Percentiles rank a stretch among this genome's conserved stretches.
These are phyloP conservation scores for Retiboletus flavoniger DNA, from an alignment of 1,284 basidiomycete genomes.

Conservation along the genomic window DNA sequence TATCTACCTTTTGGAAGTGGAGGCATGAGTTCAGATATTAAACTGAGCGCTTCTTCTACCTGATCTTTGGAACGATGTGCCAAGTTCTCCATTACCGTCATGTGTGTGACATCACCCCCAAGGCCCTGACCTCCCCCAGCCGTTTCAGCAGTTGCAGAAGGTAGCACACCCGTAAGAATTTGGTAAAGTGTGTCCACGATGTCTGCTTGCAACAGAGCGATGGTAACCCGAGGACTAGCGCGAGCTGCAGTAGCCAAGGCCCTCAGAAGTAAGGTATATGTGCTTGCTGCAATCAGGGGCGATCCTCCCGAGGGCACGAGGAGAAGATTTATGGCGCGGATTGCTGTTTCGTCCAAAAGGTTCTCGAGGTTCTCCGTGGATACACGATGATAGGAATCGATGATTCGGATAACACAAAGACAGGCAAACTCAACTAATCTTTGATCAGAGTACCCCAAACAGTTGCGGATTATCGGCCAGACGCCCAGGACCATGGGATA, in stretches of 20 bases:
- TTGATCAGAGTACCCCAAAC: slow-evolving; percentile 87
- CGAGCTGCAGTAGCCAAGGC: slow-evolving; percentile 83
- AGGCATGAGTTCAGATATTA: slow-evolving; percentile 88
- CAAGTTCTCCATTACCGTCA: slow-evolving; percentile 97
- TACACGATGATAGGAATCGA: slow-evolving; percentile 86
- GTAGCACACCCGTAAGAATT: slow-evolving; percentile 88
- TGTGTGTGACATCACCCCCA: slow-evolving; percentile 85
- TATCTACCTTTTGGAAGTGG: slow-evolving; percentile 85
- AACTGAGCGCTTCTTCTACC: slow-evolving; percentile 85
- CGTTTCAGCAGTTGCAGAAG: slow-evolving; percentile 60
- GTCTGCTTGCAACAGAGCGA: slow-evolving; percentile 84
- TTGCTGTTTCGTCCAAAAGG: slow-evolving; percentile 79
- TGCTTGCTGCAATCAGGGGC: slow-evolving; percentile 78
- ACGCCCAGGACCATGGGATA: slow-evolving; percentile 86
- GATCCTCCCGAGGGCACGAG: slow-evolving; percentile 86
- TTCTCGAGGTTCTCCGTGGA: slow-evolving; percentile 83
- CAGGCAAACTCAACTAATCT: slow-evolving; percentile 92
- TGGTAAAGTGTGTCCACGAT: slow-evolving; percentile 90
- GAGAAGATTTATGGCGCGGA: slow-evolving; percentile 80
- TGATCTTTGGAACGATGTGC: slow-evolving; percentile 97
- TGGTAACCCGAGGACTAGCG: slow-evolving; percentile 81
- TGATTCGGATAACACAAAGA: slow-evolving; percentile 86
- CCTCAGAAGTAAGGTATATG: slow-evolving; percentile 86
- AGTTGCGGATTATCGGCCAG: slow-evolving; percentile 90
- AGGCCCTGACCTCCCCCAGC: slow-evolving; percentile 69